Base-by-base conservation (phyloP, 129 eudicot species). In the Lonicera japonica region DNA sequence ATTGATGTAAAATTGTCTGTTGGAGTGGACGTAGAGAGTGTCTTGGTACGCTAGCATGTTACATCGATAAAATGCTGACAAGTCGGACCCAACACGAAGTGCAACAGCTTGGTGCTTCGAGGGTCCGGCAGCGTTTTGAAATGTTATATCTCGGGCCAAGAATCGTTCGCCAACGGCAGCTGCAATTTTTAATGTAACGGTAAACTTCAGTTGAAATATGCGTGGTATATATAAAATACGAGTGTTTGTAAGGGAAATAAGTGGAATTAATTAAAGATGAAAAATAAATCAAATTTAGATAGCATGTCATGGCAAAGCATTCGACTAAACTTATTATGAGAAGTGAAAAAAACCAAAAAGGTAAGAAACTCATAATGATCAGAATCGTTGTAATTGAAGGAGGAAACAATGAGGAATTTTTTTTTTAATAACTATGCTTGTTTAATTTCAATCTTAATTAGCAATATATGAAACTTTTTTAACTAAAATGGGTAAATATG, bases 31-130 rank as follows among this genome's bases (percentile, higher is more conserved):
- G 38, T 74, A 74, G 16, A 74, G 70, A 52, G 74, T 74, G 79
- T 68, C 79, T 56, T 74, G 79, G 61, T 67, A 74, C 6, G 60
- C 79, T 10, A 67, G 21, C 45, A 74, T 54, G 70, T 68, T 65
- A 23, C 79, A 74, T 4, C 58, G 65, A 54, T 74, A 74, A 36
- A 74, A 68, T 15, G 74, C 74, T 0, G 79, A 74, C 4, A 74
- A 39, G 24, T 74, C 74, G 4, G 74, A 62, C 8, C 79, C 69
- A 11, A 68, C 73, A 3, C 79, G 74, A 19, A 74, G 65, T 11
- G 79, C 79, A 43, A 74, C 79, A 0, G 79, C 79, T 62, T 74
- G 79, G 65, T 74, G 74, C 34, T 68, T 68, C 8, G 79, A 68
- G 58, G 79, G 69, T 5, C 79, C 73, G 0, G 79, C 74, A 1